These are phyloP conservation scores for Verbascum thapsus DNA, from an alignment of 257 asterid species.

Conservation along the genomic window DNA sequence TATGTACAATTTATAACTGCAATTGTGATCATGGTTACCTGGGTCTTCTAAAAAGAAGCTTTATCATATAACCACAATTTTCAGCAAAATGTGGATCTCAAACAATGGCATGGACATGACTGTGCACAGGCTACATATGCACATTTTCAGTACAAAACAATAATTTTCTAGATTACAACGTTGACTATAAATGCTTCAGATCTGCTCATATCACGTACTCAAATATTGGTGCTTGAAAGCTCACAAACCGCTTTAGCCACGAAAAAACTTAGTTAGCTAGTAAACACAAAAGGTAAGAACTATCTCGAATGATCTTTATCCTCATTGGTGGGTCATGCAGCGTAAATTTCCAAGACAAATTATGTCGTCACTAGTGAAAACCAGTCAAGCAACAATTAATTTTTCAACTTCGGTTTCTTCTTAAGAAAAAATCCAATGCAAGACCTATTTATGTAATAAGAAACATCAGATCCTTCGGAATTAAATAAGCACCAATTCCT, in stretches of 20 bases:
- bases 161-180: background rate
- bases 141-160: background rate
- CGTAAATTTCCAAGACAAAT: background rate
- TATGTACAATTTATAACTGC: background rate
- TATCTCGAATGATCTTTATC: background rate
- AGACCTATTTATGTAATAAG: background rate
- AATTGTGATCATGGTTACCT: background rate
- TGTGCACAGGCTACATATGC: background rate
- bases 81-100: background rate
- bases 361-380: conserved; percentile 10
- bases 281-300: conserved; percentile 22
- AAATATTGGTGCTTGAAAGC: background rate
- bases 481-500: background rate
- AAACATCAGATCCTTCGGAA: conserved; percentile 4
- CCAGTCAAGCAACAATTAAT: background rate
- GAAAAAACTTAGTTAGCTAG: background rate
- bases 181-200: background rate
- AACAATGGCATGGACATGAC: background rate
- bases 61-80: background rate
- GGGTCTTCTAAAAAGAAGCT: background rate
- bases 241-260: background rate
- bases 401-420: conserved; percentile 14
- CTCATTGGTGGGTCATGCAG: conserved; percentile 4
- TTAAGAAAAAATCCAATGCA: conserved; percentile 11
- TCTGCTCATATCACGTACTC: background rate